These are phyloP conservation scores for Geotrichum macrosporum DNA, from an alignment of 1,139 yeast genomes.

Conservation along the genomic window DNA sequence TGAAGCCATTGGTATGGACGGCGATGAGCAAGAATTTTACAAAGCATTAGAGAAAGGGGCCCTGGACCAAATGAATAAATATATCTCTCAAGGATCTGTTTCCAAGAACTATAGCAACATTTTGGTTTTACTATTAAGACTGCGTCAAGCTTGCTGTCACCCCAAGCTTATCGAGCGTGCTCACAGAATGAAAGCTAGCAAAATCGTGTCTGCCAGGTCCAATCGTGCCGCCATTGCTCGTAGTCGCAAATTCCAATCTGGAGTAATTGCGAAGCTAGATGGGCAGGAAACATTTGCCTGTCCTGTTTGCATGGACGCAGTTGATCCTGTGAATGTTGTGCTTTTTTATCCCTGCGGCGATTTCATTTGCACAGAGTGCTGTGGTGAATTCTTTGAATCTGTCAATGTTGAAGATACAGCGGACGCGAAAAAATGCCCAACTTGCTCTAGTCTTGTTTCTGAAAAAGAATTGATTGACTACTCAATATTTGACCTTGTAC, in stretches of 20 bases:
- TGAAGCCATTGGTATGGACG: slow-evolving; percentile 50
- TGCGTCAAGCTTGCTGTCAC: slow-evolving; percentile 91
- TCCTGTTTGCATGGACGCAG: slow-evolving; percentile 62
- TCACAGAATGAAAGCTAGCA: slow-evolving; percentile 26
- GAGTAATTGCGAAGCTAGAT: slow-evolving; percentile 25
- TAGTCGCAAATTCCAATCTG: slow-evolving; percentile 23
- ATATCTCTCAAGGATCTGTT: slow-evolving; percentile 40
- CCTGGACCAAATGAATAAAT: slow-evolving; percentile 51
- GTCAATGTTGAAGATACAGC: slow-evolving; percentile 20
- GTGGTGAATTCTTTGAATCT: slow-evolving; percentile 24
- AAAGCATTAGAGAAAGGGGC: slow-evolving; percentile 54
- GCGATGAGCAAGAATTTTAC: slow-evolving; percentile 55
- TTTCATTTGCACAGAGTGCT: slow-evolving; percentile 34
- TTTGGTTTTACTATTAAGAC: slow-evolving; percentile 66
- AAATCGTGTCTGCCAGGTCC: slow-evolving; percentile 19
- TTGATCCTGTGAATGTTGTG: slow-evolving; percentile 45
- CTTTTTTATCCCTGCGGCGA: slow-evolving; percentile 37
- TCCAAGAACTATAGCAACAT: slow-evolving; percentile 51
- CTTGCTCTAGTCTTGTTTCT: slow-evolving; percentile 26
- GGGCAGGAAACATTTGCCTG: slow-evolving; percentile 47
- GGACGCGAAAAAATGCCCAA: slow-evolving; percentile 27
- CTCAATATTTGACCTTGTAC: slow-evolving; percentile 30
- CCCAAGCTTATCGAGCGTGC: slow-evolving; percentile 70
- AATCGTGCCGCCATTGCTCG: slow-evolving; percentile 25
- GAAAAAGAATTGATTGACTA: slow-evolving; percentile 27